Evolutionary conservation across 768 basidiomycete species (phyloP).

Genomic region (Harrya chromipes): DNA sequence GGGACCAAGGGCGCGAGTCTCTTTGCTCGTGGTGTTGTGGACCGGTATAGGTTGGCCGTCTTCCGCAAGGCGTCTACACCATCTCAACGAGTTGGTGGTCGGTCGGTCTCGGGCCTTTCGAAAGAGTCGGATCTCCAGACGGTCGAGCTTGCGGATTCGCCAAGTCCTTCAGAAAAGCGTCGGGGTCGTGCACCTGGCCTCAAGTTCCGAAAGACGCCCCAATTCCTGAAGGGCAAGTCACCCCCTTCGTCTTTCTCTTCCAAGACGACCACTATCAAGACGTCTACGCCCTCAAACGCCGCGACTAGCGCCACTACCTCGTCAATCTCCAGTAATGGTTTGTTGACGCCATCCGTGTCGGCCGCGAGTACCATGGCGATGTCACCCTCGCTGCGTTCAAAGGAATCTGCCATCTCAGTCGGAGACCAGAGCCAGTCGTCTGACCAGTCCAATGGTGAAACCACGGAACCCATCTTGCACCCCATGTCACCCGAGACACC

Average conservation of each 20-base stretch:
- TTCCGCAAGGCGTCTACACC: constrained; percentile 82
- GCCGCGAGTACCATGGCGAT: constrained; percentile 40
- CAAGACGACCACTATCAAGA: constrained; percentile 34
- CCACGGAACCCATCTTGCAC: constrained; percentile 23
- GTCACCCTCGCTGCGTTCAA: constrained; percentile 75
- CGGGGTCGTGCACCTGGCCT: constrained; percentile 69
- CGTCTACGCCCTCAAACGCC: constrained; percentile 43
- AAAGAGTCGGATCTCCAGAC: constrained; percentile 45
- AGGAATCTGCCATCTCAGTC: constrained; percentile 74
- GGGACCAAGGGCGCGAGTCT: constrained; percentile 76
- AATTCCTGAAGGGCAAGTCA: constrained; percentile 72
- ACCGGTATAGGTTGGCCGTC: constrained; percentile 80
- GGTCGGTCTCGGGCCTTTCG: constrained; percentile 59
- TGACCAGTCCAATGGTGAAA: constrained; percentile 63
- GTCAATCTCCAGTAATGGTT: constrained; percentile 43
- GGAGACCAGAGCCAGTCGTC: constrained; percentile 70
- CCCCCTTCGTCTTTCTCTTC: constrained; percentile 44
- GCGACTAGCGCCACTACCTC: constrained; percentile 33
- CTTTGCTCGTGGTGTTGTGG: constrained; percentile 89
- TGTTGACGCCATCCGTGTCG: constrained; percentile 66
- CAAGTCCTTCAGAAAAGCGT: constrained; percentile 48
- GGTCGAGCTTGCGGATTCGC: constrained; percentile 40
- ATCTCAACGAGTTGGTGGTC: constrained; percentile 41
- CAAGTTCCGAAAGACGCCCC: constrained; percentile 70
- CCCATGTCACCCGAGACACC: constrained; percentile 31